A percentile compares a stretch with the other conserved stretches of the same genome.
Evolutionary conservation across 257 asterid species (phyloP).

Genomic region (Gynochthodes officinalis): DNA sequence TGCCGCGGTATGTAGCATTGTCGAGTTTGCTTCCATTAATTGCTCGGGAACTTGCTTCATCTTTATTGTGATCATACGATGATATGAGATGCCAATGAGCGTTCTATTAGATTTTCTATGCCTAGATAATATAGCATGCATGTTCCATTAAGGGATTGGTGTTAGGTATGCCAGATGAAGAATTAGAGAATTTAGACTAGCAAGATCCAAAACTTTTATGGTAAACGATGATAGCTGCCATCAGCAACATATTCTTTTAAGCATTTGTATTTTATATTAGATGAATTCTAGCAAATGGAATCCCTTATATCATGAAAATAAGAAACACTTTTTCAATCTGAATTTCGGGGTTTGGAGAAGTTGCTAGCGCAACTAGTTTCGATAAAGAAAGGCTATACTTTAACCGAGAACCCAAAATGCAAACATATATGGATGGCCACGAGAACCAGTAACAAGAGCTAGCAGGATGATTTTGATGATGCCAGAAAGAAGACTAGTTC

Average conservation of each 20-base stretch:
- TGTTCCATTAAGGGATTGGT: neutral
- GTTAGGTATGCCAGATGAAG: neutral
- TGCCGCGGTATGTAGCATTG: conserved; percentile 49
- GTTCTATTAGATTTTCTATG: neutral
- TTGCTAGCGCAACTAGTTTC: too few relatives aligned
- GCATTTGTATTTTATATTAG: neutral
- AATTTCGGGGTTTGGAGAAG: neutral
- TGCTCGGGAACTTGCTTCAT: neutral
- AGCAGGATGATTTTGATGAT: neutral
- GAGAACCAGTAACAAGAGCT: too few relatives aligned
- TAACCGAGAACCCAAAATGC: neutral
- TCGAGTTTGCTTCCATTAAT: neutral
- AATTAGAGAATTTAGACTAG: neutral
- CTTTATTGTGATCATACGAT: neutral
- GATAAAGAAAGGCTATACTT: neutral
- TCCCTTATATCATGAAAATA: too few relatives aligned
- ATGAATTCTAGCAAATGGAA: neutral
- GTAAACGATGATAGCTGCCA: neutral
- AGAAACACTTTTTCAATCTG: neutral
- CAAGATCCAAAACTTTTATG: neutral
- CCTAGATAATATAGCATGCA: neutral
- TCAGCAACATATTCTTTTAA: neutral
- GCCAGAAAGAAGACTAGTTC: neutral
- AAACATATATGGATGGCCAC: neutral
- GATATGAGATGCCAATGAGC: neutral